These are phyloP conservation scores for Phytophthora citrophthora DNA, from an alignment of 352 stramenopile genomes.

Conservation along the genomic window DNA sequence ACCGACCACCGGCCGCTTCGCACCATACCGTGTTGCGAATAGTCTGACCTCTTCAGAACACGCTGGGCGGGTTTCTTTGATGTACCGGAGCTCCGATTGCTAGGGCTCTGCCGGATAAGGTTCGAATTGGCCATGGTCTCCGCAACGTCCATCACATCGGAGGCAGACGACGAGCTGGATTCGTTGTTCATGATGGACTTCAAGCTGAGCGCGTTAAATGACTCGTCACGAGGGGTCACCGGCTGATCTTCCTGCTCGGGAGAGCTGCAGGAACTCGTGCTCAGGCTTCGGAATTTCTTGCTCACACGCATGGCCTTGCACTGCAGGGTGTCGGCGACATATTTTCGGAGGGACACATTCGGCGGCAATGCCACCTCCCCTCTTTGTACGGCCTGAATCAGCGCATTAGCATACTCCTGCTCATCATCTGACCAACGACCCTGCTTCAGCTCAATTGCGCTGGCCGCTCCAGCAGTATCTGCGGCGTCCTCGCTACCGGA, in stretches of 20 bases:
- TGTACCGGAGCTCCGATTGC: slow-evolving; percentile 1
- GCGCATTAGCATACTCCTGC: slow-evolving; percentile 58
- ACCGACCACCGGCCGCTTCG: slow-evolving; percentile 74
- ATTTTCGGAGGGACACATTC: slow-evolving; percentile 64
- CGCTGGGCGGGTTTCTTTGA: slow-evolving; percentile 53
- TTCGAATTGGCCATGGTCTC: slow-evolving; percentile 29
- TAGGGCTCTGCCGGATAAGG: slow-evolving; percentile 34
- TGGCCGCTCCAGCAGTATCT: slow-evolving; percentile 21
- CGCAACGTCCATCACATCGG: slow-evolving; percentile 21
- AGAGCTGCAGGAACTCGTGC: slow-evolving; percentile 14
- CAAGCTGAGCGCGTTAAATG: slow-evolving; percentile 75
- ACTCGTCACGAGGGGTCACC: slow-evolving; percentile 20
- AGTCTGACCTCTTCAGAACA: slow-evolving; percentile 80
- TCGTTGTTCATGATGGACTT: slow-evolving; percentile 83
- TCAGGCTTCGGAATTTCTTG: slow-evolving; percentile 68
- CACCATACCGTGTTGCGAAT: slow-evolving; percentile 77
- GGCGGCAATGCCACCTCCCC: slow-evolving; percentile 51
- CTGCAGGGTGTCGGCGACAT: slow-evolving; percentile 60
- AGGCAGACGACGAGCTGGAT: slow-evolving; percentile 17
- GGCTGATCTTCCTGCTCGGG: slow-evolving; percentile 8
- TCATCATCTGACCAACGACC: slow-evolving; percentile 63
- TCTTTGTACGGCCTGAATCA: slow-evolving; percentile 61
- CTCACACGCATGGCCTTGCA: slow-evolving; percentile 72
- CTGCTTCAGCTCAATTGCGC: slow-evolving; percentile 43
- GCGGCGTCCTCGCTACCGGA: slow-evolving; percentile 21